phyloP scores from a whole-genome alignment of 2,329 filamentous ascomycete species.

The Alternaria novae-zelandiae region DNA sequence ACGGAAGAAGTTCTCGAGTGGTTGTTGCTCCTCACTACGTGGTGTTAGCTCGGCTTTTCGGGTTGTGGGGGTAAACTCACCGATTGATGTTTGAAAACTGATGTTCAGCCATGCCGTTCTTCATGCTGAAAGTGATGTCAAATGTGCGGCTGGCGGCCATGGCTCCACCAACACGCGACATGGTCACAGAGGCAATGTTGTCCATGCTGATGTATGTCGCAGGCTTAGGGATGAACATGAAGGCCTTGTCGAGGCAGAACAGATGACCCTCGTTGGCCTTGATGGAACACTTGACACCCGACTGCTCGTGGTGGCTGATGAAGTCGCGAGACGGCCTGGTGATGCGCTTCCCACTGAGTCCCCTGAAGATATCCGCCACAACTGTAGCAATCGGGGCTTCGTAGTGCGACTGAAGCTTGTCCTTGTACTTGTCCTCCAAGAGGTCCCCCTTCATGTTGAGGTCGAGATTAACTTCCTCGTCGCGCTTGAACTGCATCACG shows the following conservation, averaged over 20 bases:
- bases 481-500: conserved; percentile 98
- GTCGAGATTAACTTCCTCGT: conserved; percentile 95
- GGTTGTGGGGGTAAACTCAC: conserved; percentile 44
- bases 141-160: conserved; percentile 95
- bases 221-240: conserved; percentile 99
- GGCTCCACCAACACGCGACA: conserved; percentile 93
- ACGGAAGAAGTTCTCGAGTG: conserved; percentile 97
- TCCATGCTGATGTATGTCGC: conserved; percentile 97
- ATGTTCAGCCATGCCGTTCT: conserved; percentile 83
- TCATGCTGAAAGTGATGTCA: conserved; percentile 92
- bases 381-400: conserved; percentile 89
- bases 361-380: conserved; percentile 93
- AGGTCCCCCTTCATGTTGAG: conserved; percentile 94
- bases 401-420: conserved; percentile 86
- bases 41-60: conserved; percentile 28
- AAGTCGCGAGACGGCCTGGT: conserved; percentile 95
- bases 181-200: conserved; percentile 87
- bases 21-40: conserved; percentile 83
- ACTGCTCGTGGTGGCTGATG: conserved; percentile 88
- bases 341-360: conserved; percentile 92
- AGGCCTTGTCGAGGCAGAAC: conserved; percentile 96
- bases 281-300: conserved; percentile 99
- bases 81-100: conserved; percentile 99
- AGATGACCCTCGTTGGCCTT: conserved; percentile 98
- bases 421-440: conserved; percentile 84